Base-by-base conservation (phyloP, 345 rosid genomes). In the Raphanus raphanistrum region DNA sequence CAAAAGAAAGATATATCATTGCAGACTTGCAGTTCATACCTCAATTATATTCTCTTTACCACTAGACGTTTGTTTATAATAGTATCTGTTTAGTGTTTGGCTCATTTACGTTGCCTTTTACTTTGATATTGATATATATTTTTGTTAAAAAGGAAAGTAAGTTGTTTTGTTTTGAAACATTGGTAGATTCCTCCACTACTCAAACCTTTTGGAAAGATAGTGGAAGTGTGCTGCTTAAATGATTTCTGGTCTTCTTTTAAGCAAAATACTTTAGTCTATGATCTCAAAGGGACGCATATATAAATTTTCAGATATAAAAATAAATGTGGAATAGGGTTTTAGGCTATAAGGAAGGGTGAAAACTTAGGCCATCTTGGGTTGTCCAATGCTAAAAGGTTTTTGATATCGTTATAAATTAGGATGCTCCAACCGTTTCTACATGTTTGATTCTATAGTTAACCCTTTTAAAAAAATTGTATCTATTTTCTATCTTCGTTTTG, bases 181-280 rank as follows among this genome's bases (percentile, higher is more conserved):
- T 79, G 15, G 70, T 60, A 79, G 82, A 79, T 73, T 79, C 82
- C 74, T 79, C 82, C 82, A 79, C 78, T 79, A 73, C 69, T 72
- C 31, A 5, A 66, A 27, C 58, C 59, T 72, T 78, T 73, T 66
- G 13, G 8, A 48, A 54, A 78, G 73, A 33, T 66, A 78, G 81
- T 78, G 81, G 81, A 78, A 8, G 41, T 78, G 64, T 48, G 76
- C 72, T 72, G 77, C 45, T 67, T 33, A 72, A 72, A 78, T 71
- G 21, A 57, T 71, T 43, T 77, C 1, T 27, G 43, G 48, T 52
- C 12, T 76, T 35, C 10, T 13, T 76, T 10, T 41, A 31, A 35
- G 63, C 63, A 62, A 38, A 69, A 52, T 35, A 33, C 8, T 36
- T 4, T 76, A 21, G 21, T 21, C 21, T 21, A 71, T 12, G 54